Base-by-base conservation (phyloP, 2,329 filamentous ascomycete genomes). In the Pyricularia grisea region DNA sequence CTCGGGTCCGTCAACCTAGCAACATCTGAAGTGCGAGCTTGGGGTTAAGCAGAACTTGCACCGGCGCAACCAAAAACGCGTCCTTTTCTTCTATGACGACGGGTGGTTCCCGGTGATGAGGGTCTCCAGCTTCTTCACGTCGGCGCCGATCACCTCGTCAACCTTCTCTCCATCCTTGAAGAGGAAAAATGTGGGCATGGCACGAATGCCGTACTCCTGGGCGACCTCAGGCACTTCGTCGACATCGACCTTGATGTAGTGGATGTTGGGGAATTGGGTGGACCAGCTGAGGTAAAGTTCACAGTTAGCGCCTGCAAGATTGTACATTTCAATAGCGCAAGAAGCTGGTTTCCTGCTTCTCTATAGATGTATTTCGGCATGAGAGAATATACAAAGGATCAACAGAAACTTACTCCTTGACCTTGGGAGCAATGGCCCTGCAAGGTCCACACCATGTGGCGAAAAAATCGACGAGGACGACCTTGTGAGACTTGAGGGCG, bases 381-480 rank as follows among this genome's bases (percentile, higher is more conserved):
- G 58, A 17, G 9, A 33, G 10, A 36, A 14, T 10, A 36, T 10
- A 36, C 0, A 36, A 14, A 36, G 10, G 2, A 36, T 14, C 2
- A 36, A 68, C 72, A 33, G 33, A 61, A 66, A 78, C 87, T 77
- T 80, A 90, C 85, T 89, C 84, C 74, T 85, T 85, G 70, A 97
- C 83, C 71, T 88, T 80, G 70, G 94, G 94, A 23, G 93, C 88
- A 75, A 97, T 95, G 75, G 89, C 86, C 85, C 94, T 97, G 90
- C 94, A 98, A 71, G 94, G 94, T 71, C 93, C 93, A 84, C 94
- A 98, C 94, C 94, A 97, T 72, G 84, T 88, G 69, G 94, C 94
- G 80, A 91, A 93, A 83, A 88, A 93, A 83, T 98, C 94, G 76
- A 98, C 82, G 71, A 97, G 82, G 74, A 97, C 86, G 72, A 91